A percentile compares a stretch with the other conserved stretches of the same genome.
These are phyloP conservation scores for Tuber umbilicatum DNA, from an alignment of 495 filamentous ascomycete genomes.

Conservation along the genomic window DNA sequence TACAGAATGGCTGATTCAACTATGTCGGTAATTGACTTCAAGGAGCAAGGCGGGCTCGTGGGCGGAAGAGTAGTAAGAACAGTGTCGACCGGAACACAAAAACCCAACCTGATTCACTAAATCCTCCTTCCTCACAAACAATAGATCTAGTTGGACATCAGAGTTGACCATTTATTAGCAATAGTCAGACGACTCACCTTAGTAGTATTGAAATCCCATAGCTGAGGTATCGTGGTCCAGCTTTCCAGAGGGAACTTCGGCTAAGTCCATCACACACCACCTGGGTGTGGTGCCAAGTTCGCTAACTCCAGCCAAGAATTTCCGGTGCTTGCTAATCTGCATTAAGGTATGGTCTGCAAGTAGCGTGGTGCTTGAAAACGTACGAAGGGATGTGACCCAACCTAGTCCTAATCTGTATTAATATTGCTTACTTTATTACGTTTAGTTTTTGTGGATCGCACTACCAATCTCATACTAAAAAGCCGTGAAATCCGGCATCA, in stretches of 20 bases:
- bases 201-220: not conserved
- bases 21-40: not conserved
- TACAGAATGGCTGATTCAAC: not conserved
- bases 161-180: not conserved
- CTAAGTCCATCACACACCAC: not conserved
- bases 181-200: not conserved
- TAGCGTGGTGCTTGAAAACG: not conserved
- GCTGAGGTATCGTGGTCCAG: not conserved
- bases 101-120: not conserved
- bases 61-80: too few species aligned
- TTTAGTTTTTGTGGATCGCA: not conserved
- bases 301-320: not conserved
- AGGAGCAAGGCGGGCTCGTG: not conserved
- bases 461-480: too few species aligned
- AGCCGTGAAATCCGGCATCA: too few species aligned
- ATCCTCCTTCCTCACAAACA: not conserved
- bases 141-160: not conserved
- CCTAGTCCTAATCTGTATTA: too few species aligned
- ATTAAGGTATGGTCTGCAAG: not conserved
- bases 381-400: not conserved
- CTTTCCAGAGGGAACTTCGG: too few species aligned
- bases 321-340: too few species aligned
- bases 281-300: not conserved
- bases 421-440: too few species aligned
- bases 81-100: too few species aligned